A percentile compares a stretch with the other conserved stretches of the same genome.
Conservation (phyloP, 176 grass and related monocot species). For the Raddia guianensis region DNA sequence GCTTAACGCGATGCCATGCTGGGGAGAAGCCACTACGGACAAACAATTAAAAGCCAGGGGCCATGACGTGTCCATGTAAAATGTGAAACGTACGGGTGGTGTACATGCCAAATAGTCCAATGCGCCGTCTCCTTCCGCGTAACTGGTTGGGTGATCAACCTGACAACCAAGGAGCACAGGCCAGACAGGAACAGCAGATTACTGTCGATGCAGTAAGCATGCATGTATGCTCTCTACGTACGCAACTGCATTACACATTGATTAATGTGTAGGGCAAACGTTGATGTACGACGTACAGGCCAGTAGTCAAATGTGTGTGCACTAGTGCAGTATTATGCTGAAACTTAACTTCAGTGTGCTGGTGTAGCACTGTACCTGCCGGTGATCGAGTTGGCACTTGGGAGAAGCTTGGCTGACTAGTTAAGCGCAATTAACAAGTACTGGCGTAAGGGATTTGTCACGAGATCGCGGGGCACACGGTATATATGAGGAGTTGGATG, state of each 20-base stretch:
- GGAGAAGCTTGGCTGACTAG: conserved; percentile 8
- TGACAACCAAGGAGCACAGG: neutral
- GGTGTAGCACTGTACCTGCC: neutral
- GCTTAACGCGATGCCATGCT: conserved; percentile 17
- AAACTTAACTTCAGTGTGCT: too few species aligned
- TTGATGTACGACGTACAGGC: too few species aligned
- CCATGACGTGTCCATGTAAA: conserved; percentile 43
- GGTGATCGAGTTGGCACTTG: conserved; percentile 7
- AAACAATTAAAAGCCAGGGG: conserved; percentile 36
- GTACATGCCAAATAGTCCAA: neutral
- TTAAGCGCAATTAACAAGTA: conserved; percentile 11
- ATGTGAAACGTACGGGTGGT: conserved; percentile 33
- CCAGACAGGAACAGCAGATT: neutral
- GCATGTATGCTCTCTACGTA: neutral
- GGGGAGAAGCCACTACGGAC: conserved; percentile 51
- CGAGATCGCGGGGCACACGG: conserved; percentile 15
- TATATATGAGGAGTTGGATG: conserved; percentile 17
- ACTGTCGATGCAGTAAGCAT: neutral
- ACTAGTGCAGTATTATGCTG: too few species aligned
- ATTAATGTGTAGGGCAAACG: neutral
- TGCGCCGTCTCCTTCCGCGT: conserved; percentile 28
- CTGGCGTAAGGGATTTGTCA: conserved; percentile 1
- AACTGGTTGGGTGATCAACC: conserved; percentile 14
- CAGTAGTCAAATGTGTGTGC: neutral
- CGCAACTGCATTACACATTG: conserved; percentile 1